Base-by-base conservation (phyloP, 805 yeast genomes). In the Starmerella kuoi region DNA sequence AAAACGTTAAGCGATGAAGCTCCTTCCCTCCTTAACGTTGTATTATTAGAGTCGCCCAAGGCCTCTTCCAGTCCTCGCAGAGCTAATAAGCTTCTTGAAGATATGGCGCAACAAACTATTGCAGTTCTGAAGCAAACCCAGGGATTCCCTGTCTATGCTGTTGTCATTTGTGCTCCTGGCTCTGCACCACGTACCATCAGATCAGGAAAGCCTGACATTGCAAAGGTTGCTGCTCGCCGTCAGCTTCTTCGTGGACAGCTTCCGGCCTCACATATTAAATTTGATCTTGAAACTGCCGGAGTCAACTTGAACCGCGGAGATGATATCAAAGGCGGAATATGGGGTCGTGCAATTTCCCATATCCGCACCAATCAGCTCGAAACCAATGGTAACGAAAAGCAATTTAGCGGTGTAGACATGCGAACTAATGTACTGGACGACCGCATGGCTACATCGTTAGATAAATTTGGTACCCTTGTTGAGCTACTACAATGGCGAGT, bases 151-250 rank as follows among this genome's bases (percentile, higher is more conserved):
- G 74, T 87, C 1, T 81, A 79, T 56, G 86, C 95, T 59, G 77
- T 87, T 2, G 56, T 85, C 47, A 77, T 87, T 2, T 79, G 88
- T 1, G 79, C 84, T 21, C 79, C 82, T 20, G 83, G 83, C 44
- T 69, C 86, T 0, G 65, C 91, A 21, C 95, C 98, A 3, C 73
- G 94, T 55, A 79, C 93, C 25, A 67, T 76, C 55, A 67, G 91
- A 51, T 76, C 83, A 59, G 95, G 95, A 19, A 79, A 95, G 7
- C 68, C 84, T 18, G 97, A 91, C 53, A 80, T 91, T 48, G 97
- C 97, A 0, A 91, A 87, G 52, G 83, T 77, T 80, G 70, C 77
- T 54, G 85, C 82, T 61, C 83, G 78, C 55, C 74, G 77, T 50
- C 72, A 74, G 50, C 86, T 86, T 56, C 66, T 77, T 32, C 80